Evolutionary conservation across 306 rosid species (phyloP).

Genomic region (Vigna radiata): DNA sequence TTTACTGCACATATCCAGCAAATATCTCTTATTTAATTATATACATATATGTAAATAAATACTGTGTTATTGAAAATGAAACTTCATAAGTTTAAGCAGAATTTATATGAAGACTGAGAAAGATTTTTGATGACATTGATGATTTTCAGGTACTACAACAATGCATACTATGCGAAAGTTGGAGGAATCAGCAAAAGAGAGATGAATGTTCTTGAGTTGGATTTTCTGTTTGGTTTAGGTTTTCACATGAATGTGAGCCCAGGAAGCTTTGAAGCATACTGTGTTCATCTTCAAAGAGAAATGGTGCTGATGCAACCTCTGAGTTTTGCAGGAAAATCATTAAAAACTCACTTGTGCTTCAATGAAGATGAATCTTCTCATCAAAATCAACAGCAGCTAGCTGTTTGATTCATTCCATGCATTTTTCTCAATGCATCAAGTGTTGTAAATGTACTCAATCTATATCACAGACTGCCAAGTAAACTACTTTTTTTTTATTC

Average conservation of each 20-base stretch:
- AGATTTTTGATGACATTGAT: too few species aligned
- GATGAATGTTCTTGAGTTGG: conserved; percentile 92
- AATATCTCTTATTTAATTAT: conserved; percentile 23
- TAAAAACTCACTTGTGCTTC: conserved; percentile 65
- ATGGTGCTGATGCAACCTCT: conserved; percentile 76
- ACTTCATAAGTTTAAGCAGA: too few species aligned
- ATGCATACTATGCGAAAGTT: conserved; percentile 95
- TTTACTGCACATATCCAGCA: conserved; percentile 36
- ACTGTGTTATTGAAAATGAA: too few species aligned
- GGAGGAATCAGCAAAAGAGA: conserved; percentile 92
- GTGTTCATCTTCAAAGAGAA: conserved; percentile 74
- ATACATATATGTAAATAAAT: too few species aligned
- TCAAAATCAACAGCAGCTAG: conserved; percentile 75
- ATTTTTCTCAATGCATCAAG: conserved; percentile 44
- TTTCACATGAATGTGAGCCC: conserved; percentile 87
- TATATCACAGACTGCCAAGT: conserved; percentile 42
- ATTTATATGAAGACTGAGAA: too few species aligned
- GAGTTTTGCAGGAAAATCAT: conserved; percentile 55
- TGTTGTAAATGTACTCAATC: conserved; percentile 51
- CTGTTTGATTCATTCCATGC: conserved; percentile 59
- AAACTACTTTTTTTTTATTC: not conserved
- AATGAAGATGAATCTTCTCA: conserved; percentile 83
- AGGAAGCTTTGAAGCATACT: conserved; percentile 69
- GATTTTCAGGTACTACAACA: conserved; percentile 79
- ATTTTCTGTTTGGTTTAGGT: conserved; percentile 86